Evolutionary conservation across 345 rosid species (phyloP).

Genomic region (Gossypium anomalum): DNA sequence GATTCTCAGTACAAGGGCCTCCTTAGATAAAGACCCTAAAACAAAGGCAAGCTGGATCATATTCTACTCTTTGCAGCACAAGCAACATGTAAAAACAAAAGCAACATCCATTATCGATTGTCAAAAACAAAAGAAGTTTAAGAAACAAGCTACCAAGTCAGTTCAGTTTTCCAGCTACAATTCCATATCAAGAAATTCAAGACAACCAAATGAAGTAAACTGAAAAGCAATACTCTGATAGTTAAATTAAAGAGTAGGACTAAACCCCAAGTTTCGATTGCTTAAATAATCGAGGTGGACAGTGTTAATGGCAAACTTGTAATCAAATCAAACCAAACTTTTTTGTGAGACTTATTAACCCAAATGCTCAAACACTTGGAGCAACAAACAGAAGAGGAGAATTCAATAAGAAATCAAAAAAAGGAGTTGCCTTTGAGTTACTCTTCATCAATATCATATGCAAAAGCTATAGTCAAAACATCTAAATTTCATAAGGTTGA

Average conservation of each 20-base stretch:
- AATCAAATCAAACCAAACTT: not conserved
- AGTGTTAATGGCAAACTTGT: not conserved
- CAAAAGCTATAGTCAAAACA: not conserved
- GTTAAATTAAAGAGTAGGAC: not conserved
- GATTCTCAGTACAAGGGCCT: no score
- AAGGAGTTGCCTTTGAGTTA: not conserved
- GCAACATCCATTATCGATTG: not conserved
- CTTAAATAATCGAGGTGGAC: not conserved
- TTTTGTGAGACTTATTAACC: not conserved
- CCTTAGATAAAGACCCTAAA: not conserved
- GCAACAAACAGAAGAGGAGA: not conserved
- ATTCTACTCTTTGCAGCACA: not conserved
- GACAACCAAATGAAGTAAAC: not conserved
- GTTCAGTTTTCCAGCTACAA: not conserved
- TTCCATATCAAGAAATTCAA: not conserved
- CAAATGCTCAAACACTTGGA: not conserved
- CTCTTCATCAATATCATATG: slow-evolving; percentile 2
- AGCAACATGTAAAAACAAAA: not conserved
- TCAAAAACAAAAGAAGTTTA: not conserved
- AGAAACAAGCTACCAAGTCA: not conserved
- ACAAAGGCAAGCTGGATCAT: not conserved
- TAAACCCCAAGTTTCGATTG: not conserved
- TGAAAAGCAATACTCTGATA: no score
- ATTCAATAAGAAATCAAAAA: slow-evolving; percentile 2
- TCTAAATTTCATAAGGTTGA: not conserved